These are phyloP conservation scores for Solanum aculeatissimum DNA, from an alignment of 305 asterid species.

Conservation along the genomic window DNA sequence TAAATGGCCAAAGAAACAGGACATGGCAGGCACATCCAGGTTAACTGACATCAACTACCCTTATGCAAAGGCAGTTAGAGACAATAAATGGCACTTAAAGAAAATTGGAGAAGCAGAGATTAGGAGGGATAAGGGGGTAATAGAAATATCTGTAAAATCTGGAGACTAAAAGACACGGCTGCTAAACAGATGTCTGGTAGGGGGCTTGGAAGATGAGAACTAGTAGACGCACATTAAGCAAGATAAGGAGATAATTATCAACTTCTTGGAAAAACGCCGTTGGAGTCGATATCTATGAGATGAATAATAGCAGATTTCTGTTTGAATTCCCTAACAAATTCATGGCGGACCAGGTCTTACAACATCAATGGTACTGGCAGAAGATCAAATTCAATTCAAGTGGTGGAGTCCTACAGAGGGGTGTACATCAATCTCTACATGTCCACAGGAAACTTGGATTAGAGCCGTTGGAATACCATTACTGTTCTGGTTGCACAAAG, in stretches of 20 bases:
- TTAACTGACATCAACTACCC: neutral
- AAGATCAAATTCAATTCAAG: neutral
- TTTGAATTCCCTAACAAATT: neutral
- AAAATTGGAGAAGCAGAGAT: neutral
- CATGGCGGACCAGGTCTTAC: neutral
- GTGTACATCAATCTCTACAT: too few relatives aligned
- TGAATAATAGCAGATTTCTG: neutral
- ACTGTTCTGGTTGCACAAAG: neutral
- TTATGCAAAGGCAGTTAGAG: neutral
- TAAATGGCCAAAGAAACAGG: neutral
- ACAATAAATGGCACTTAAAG: neutral
- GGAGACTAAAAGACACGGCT: neutral
- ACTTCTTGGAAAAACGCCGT: neutral
- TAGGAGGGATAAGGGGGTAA: neutral
- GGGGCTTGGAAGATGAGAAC: neutral
- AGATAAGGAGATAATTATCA: neutral
- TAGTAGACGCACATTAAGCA: neutral
- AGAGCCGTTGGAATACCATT: too few relatives aligned
- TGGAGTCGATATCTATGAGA: neutral
- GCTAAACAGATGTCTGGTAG: neutral
- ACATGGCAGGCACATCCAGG: neutral
- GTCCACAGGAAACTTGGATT: too few relatives aligned
- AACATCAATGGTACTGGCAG: neutral
- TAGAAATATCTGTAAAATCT: neutral
- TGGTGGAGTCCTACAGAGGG: neutral